phyloP scores from a whole-genome alignment of 305 asterid species.

The Withania somnifera region DNA sequence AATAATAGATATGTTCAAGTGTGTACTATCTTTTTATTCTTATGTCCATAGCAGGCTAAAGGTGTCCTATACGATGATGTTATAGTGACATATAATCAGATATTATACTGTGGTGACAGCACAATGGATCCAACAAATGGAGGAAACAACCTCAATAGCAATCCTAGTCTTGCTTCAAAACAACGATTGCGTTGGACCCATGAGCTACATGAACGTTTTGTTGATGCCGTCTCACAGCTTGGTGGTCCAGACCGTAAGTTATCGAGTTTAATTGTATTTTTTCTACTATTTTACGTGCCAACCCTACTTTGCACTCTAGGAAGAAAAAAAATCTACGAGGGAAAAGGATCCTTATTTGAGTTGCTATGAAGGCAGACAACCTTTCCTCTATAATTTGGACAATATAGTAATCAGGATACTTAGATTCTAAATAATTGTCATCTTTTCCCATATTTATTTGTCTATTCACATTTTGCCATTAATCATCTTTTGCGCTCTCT shows the following conservation, averaged over 20 bases:
- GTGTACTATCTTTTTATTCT: neutral
- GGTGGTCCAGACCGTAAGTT: slow-evolving; percentile 87
- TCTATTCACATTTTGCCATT: neutral
- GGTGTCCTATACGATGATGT: slow-evolving; percentile 24
- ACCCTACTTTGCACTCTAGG: neutral
- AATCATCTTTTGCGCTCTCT: neutral
- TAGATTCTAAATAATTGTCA: neutral
- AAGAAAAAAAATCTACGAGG: neutral
- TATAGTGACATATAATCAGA: slow-evolving; percentile 16
- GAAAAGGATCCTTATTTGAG: neutral
- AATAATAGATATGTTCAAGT: neutral
- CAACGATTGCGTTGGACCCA: slow-evolving; percentile 88
- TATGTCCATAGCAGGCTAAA: slow-evolving; percentile 16
- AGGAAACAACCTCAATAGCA: slow-evolving; percentile 23
- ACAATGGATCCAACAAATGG: slow-evolving; percentile 41
- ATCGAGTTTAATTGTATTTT: neutral
- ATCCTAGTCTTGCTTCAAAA: slow-evolving; percentile 52
- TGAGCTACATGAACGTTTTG: slow-evolving; percentile 80
- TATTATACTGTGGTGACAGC: slow-evolving; percentile 28
- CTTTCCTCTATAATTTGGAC: neutral
- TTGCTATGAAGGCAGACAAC: neutral
- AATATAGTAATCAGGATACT: neutral
- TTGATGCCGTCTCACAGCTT: slow-evolving; percentile 84
- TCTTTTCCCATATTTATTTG: neutral
- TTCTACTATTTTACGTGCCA: neutral